A percentile compares a stretch with the other conserved stretches of the same genome.
phyloP scores from a whole-genome alignment of 495 filamentous ascomycete genomes.

The Platismatia glauca region DNA sequence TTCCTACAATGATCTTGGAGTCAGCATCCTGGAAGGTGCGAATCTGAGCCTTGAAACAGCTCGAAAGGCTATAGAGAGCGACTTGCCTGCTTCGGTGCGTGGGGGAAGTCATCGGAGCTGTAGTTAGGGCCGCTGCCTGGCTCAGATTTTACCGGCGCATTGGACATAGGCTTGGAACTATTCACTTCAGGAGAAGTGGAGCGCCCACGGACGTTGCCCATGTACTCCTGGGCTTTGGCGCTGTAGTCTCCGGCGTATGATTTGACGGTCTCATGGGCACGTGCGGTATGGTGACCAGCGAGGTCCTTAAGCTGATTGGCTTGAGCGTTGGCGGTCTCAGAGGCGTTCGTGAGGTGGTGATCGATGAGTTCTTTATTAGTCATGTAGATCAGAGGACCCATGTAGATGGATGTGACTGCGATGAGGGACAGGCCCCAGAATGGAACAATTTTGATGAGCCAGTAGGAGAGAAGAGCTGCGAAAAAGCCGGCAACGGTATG shows the following conservation, averaged over 20 bases:
- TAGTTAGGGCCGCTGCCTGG: conserved; percentile 21
- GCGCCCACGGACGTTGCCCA: conserved; percentile 45
- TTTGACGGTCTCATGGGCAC: conserved; percentile 67
- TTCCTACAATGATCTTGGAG: conserved; percentile 21
- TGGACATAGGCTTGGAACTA: conserved; percentile 31
- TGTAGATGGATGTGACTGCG: conserved; percentile 64
- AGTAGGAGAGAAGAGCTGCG: conserved; percentile 79
- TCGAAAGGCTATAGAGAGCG: neutral
- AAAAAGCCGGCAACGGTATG: conserved; percentile 68
- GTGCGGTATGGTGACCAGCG: conserved; percentile 70
- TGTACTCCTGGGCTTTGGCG: conserved; percentile 71
- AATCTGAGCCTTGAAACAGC: neutral
- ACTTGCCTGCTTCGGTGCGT: conserved; percentile 44
- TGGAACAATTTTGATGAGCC: conserved; percentile 85
- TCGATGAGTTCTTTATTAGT: conserved; percentile 93
- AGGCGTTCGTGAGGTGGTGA: conserved; percentile 60
- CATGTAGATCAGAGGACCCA: conserved; percentile 83
- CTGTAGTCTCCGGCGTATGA: conserved; percentile 77
- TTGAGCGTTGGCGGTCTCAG: conserved; percentile 69
- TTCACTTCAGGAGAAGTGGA: conserved; percentile 40
- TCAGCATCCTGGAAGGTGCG: neutral
- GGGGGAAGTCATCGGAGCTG: conserved; percentile 45
- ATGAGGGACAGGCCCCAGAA: conserved; percentile 86
- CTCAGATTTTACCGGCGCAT: conserved; percentile 36
- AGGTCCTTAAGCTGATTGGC: conserved; percentile 70